A percentile compares a stretch with the other conserved stretches of the same genome.
These are phyloP conservation scores for Cutaneotrichosporon sp. DNA, from an alignment of 1,284 basidiomycete genomes.

Conservation along the genomic window DNA sequence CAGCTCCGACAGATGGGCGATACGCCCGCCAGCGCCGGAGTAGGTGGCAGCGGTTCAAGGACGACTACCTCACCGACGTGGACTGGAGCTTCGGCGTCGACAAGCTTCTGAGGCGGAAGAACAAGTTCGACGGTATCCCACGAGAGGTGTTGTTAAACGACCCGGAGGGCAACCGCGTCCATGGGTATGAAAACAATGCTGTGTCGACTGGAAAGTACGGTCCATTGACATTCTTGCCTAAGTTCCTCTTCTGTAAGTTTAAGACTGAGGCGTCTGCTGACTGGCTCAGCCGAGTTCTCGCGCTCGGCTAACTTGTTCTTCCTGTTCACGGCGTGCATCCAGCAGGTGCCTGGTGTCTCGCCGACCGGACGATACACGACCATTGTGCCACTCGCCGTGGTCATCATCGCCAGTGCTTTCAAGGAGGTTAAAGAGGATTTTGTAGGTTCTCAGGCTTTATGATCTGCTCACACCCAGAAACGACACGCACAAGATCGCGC, in stretches of 20 bases:
- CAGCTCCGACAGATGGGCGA: slow-evolving; percentile 27
- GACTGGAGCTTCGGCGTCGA: slow-evolving; percentile 47
- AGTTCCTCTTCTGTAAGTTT: slow-evolving; percentile 81
- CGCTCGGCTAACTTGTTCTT: slow-evolving; percentile 99
- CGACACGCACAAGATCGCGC: slow-evolving; percentile 92
- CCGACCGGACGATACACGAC: slow-evolving; percentile 96
- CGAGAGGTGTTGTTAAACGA: slow-evolving; percentile 65
- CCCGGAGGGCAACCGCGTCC: slow-evolving; percentile 52
- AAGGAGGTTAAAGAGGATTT: slow-evolving; percentile 96
- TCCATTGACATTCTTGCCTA: slow-evolving; percentile 78
- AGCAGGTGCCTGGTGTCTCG: slow-evolving; percentile 96
- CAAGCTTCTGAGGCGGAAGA: slow-evolving; percentile 34
- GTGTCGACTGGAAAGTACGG: slow-evolving; percentile 97
- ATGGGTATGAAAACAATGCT: slow-evolving; percentile 72
- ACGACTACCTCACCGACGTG: slow-evolving; percentile 41
- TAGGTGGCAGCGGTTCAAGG: slow-evolving; percentile 36
- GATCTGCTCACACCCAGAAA: slow-evolving; percentile 54
- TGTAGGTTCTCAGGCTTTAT: slow-evolving; percentile 34
- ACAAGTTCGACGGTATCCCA: slow-evolving; percentile 45
- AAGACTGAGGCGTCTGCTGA: no score
- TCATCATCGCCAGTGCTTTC: slow-evolving; percentile 90
- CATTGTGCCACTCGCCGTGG: slow-evolving; percentile 82
- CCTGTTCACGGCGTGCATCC: slow-evolving; percentile 95
- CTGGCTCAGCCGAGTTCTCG: slow-evolving; percentile 45
- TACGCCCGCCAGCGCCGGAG: slow-evolving; percentile 27